phyloP scores from a whole-genome alignment of 345 rosid species.

The Luvunga scandens region DNA sequence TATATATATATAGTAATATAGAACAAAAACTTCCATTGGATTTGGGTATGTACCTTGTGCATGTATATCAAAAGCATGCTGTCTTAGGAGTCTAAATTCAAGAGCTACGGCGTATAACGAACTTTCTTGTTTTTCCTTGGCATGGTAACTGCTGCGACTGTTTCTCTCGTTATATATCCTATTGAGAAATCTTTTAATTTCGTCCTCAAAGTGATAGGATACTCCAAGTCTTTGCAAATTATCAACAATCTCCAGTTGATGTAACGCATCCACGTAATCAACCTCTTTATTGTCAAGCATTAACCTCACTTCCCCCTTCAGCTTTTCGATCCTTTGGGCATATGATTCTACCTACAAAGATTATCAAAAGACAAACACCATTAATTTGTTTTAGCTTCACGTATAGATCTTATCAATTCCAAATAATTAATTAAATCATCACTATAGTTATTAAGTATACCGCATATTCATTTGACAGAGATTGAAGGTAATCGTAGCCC shows the following conservation, averaged over 20 bases:
- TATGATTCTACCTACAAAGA: slow-evolving; percentile 12
- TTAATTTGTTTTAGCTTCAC: neutral
- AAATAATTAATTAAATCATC: neutral
- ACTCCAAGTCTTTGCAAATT: slow-evolving; percentile 35
- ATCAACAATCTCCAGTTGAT: slow-evolving; percentile 34
- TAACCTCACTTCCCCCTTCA: slow-evolving; percentile 11
- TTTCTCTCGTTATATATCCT: neutral
- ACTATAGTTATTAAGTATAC: neutral
- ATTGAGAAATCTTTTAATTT: slow-evolving; percentile 17
- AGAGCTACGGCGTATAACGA: slow-evolving; percentile 28
- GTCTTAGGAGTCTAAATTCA: slow-evolving; percentile 31
- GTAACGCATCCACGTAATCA: neutral
- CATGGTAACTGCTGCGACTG: neutral
- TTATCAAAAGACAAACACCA: neutral
- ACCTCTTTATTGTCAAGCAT: neutral
- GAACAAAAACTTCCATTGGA: neutral
- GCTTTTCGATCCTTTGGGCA: neutral
- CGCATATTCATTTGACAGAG: neutral
- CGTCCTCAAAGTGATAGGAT: slow-evolving; percentile 30
- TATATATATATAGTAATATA: too few relatives aligned
- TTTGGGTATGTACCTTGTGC: slow-evolving; percentile 19
- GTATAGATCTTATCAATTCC: neutral
- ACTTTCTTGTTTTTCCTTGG: neutral
- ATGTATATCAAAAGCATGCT: slow-evolving; percentile 24
- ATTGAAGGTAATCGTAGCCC: neutral